Base-by-base conservation (phyloP, 2,329 filamentous ascomycete genomes). In the Cryphonectria nitschkei region DNA sequence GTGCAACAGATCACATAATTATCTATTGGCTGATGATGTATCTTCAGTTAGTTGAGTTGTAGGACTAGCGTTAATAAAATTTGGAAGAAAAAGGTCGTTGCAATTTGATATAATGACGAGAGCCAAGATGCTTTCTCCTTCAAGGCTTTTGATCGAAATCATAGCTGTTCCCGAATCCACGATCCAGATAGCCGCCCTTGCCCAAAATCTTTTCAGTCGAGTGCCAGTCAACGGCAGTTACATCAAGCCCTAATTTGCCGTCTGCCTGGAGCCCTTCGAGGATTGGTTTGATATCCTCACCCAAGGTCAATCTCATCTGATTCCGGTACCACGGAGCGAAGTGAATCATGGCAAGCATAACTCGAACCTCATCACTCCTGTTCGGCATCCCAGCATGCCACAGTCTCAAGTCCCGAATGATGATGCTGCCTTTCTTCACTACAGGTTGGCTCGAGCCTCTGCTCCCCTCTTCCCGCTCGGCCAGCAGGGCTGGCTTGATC, bases 331-430 rank as follows among this genome's bases (percentile, higher is more conserved):
- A 88, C 0, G 82, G 83, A 0, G 87, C 86, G 74, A 89, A 89
- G 76, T 88, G 86, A 58, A 89, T 87, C 81, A 87, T 83, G 46
- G 86, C 87, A n/a, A 90, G 77, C 88, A 90, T 89, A 26, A 89
- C 82, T 37, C 87, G 79, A 22, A 85, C 82, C 8, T 83, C 78
- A 5, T 82, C 77, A 0, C 84, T 85, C 58, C 78, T 75, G 74
- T 91, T 90, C 1, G 88, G 88, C 85, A 89, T 89, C 0, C 88
- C 89, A 0, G 87, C 88, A 76, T 91, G 88, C 88, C 89, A 91
- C 6, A 90, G 82, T 34, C 88, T 80, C 68, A 91, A 77, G 76
- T 91, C 89, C 1, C 89, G 82, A 41, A 91, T 76, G 50, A 90
- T 81, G 32, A 90, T 76, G 54, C 86, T 85, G 0, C 89, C 88